phyloP scores from a whole-genome alignment of 768 basidiomycete genomes.

The Asterophora lycoperdoides region DNA sequence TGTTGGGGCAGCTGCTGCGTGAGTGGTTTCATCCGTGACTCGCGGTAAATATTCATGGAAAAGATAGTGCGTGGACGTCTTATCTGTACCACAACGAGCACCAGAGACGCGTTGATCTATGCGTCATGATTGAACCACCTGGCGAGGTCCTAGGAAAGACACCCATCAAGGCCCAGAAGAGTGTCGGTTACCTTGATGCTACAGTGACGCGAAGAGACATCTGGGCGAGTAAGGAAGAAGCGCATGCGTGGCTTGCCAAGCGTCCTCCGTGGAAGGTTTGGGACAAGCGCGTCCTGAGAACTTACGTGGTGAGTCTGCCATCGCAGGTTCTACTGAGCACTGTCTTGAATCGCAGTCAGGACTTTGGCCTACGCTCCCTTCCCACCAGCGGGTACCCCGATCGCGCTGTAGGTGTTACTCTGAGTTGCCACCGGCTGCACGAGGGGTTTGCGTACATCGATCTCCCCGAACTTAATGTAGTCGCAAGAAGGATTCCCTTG shows the following conservation, averaged over 20 bases:
- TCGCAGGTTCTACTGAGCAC: no score
- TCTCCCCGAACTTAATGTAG: slow-evolving; percentile 1
- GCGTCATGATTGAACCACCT: slow-evolving; percentile 15
- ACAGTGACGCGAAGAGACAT: slow-evolving; percentile 14
- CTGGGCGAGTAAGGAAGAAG: slow-evolving; percentile 23
- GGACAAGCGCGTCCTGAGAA: no score
- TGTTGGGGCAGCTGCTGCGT: no score
- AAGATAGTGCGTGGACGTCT: neutral
- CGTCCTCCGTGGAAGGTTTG: no score
- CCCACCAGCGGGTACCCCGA: slow-evolving; percentile 5
- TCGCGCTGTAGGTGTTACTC: neutral
- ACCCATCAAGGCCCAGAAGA: neutral
- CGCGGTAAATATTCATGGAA: no score
- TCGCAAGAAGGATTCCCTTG: neutral
- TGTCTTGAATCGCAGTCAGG: neutral
- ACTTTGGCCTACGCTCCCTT: slow-evolving; percentile 7
- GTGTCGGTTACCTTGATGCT: slow-evolving; percentile 2
- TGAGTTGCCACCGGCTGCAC: neutral
- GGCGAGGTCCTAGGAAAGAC: neutral
- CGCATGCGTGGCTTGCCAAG: slow-evolving; percentile 17
- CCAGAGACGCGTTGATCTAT: slow-evolving; percentile 17
- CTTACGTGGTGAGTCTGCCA: no score
- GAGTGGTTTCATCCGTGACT: no score
- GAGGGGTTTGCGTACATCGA: slow-evolving; percentile 4
- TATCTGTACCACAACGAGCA: slow-evolving; percentile 2